Evolutionary conservation across 2,329 filamentous ascomycete species (phyloP).

Genomic region (Ophiostoma populinum): DNA sequence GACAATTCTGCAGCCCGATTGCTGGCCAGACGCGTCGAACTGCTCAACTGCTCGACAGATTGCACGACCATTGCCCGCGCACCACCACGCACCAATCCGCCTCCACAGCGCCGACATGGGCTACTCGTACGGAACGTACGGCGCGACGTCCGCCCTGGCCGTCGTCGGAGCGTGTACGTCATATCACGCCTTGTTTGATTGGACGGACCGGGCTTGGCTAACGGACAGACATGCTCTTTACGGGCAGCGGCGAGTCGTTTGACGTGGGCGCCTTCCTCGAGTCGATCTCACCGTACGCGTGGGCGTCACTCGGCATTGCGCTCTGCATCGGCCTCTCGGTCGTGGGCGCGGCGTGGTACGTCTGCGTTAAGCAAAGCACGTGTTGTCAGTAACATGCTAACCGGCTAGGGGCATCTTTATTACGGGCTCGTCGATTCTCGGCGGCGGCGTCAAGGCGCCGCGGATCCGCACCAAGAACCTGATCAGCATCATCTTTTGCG

Average conservation of each 20-base stretch:
- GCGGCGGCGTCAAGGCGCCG: constrained; percentile 88
- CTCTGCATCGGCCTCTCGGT: constrained; percentile 94
- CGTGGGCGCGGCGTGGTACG: constrained; percentile 90
- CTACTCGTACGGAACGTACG: constrained; percentile 53
- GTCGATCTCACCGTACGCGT: constrained; percentile 82
- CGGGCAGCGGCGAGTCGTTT: constrained; percentile 87
- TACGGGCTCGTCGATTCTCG: constrained; percentile 91
- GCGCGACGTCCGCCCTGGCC: constrained; percentile 47
- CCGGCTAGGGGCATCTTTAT: constrained; percentile 98
- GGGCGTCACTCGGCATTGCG: constrained; percentile 78
- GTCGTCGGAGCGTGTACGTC: constrained; percentile 66
- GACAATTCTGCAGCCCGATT: no score
- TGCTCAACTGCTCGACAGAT: no score
- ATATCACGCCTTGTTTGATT: constrained; percentile 7
- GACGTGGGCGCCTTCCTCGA: constrained; percentile 95
- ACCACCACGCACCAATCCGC: no score
- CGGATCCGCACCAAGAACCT: constrained; percentile 98
- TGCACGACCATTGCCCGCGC: no score
- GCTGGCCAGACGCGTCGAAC: no score
- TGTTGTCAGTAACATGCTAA: background rate
- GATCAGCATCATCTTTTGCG: constrained; percentile 99
- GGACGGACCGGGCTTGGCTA: background rate
- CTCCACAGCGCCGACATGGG: constrained; percentile 37
- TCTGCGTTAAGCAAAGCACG: background rate
- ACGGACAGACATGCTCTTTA: constrained; percentile 88